Evolutionary conservation across 2,329 filamentous ascomycete species (phyloP), one percentile per base, ranked within the genome.

Genomic region (Fusarium haematococcum): DNA sequence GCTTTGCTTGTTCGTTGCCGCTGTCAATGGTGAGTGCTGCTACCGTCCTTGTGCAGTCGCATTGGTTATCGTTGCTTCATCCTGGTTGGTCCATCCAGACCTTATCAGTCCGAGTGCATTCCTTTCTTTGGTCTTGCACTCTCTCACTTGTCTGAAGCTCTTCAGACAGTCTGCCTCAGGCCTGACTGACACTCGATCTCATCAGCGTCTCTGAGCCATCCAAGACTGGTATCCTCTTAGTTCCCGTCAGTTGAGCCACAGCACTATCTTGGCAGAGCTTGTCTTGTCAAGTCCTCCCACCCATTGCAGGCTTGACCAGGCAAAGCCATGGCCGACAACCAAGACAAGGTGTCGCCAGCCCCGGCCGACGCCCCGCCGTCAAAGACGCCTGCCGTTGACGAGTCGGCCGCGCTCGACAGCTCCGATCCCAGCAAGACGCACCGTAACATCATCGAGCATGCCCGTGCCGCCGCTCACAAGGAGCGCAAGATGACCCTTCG

Each of bases 401-500:
- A 58, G 41, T 43, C 63, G 23, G 32, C 43, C 39, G 63, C 27
- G 32, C 48, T 68, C 20, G 50, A 69, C 27, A 52, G 48, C 37
- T 73, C 70, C 11, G 67, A 73, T 41, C 71, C 74, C 20, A 73
- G 71, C 75, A 78, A 82, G 69, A 69, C 70, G 27, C 81, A 81
- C 60, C 68, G 62, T 48, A 75, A 69, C 63, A 69, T 84, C 70
- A 80, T 84, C 67, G 79, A 83, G 27, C 76, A 81, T 68, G 83
- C 83, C 23, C 80, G 80, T 56, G 69, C 80, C 33, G 90, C 90
- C 18, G 86, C 89, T 32, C 86, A 90, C 68, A 91, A 90, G 81
- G 90, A 92, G 82, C 91, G 91, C 76, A 87, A 85, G 16, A 94
- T 95, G 92, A 93, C 88, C 56, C 85, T 97, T 67, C 80, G 89